Base-by-base conservation (phyloP, 1,284 basidiomycete genomes). In the Schizophyllum commune region DNA sequence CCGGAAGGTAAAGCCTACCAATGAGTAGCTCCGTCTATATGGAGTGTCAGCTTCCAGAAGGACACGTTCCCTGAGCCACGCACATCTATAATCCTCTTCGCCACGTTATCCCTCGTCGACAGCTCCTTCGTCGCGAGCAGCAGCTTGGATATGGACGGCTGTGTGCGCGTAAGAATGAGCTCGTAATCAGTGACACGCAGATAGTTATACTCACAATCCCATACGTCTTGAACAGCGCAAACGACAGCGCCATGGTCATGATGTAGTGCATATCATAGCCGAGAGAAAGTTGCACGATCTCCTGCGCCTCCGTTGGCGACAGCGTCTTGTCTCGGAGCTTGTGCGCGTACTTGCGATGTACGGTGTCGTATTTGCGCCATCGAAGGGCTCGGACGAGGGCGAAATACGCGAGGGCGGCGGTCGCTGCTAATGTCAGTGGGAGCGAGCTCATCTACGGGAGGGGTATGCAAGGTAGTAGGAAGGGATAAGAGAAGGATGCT, bases 171-270 rank as follows among this genome's bases (percentile, higher is more conserved):
- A 2, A 2, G 27, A 5, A 27, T 27, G 27, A 27, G 27, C 27
- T 5, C 27, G 2, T 5, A 27, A 5, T 5, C 27, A 3, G 3
- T 2, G 27, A 3, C 20, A 51, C 17, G 21, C 51, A 27, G 11
- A 3, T 27, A 5, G 5, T 27, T 3, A n/a, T 0, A 72, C 78
- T 67, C 65, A 82, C 80, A 59, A 80, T 75, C 1, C 68, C 77
- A 70, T 78, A 80, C 3, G 79, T 80, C 66, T 79, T 80, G 71
- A 81, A 80, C 52, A 82, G 65, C 1, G 78, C 79, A 66, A 81
- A 79, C 0, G 76, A 69, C 22, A 77, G 59, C 0, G 77, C 67
- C 63, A 75, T 73, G 32, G 72, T 69, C 58, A 75, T 59, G 2
- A 82, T 61, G 7, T 66, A 58, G 2, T 79, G 78, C 77, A 80